Evolutionary conservation across 139 green algal species (phyloP).

Genomic region (Coelastrella sp.): DNA sequence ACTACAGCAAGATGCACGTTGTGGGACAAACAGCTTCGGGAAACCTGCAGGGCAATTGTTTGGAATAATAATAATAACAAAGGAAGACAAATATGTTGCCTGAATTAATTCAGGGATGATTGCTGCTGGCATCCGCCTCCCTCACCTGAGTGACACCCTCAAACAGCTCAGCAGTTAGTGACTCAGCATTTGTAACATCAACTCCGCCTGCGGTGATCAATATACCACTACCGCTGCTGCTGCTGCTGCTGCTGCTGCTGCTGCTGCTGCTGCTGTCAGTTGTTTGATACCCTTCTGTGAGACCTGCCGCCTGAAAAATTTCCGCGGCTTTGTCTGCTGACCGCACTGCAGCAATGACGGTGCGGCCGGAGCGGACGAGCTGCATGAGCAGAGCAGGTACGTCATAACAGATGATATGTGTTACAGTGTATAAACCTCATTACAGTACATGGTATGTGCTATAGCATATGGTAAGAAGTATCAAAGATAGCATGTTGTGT

Average conservation of each 20-base stretch:
- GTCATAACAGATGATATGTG: neutral
- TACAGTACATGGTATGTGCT: neutral
- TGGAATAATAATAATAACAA: too few species aligned
- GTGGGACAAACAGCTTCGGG: too few species aligned
- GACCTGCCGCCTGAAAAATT: constrained; percentile 55
- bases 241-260: neutral
- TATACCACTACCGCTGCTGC: constrained; percentile 51
- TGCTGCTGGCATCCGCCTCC: neutral
- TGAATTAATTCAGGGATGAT: too few species aligned
- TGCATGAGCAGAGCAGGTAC: constrained; percentile 40
- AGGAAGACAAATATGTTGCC: too few species aligned
- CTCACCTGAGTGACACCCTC: constrained; percentile 79
- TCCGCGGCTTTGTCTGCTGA: constrained; percentile 57
- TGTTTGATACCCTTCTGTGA: constrained; percentile 57
- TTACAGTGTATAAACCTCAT: too few species aligned
- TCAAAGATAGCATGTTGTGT: too few species aligned
- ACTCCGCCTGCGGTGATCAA: constrained; percentile 76
- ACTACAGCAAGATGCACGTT: too few species aligned
- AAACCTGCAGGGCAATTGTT: too few species aligned
- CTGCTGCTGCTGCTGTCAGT: neutral
- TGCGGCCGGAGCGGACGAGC: constrained; percentile 71
- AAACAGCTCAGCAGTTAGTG: constrained; percentile 75
- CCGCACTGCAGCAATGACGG: constrained; percentile 80
- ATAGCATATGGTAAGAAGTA: neutral
- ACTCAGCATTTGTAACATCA: constrained; percentile 77